Evolutionary conservation across 768 basidiomycete species (phyloP), one percentile per base, ranked within the genome.

Genomic region (Mycena filopes): DNA sequence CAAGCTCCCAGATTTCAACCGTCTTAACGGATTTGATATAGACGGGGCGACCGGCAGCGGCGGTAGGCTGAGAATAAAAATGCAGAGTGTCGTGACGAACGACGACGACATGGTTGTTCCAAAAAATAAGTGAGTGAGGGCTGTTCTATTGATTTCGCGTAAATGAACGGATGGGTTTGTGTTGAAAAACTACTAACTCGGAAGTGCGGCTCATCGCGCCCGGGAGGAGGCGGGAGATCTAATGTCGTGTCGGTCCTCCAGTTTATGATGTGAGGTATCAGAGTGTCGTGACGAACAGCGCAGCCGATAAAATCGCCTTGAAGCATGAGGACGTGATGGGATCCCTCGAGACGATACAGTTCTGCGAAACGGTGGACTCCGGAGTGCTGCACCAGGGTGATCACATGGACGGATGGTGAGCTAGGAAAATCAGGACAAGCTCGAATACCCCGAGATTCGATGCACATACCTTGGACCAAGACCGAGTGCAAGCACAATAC

Each of bases 251-350:
- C 16, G 1, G 31, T 29, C 51, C 20, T 49, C 65, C 65, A 66
- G 28, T 60, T 40, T n/a, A 69, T 50, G 15, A 69, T 8, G 33
- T 66, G 65, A 1, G 60, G 65, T 2, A 49, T 38, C 31, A 40
- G 42, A 1, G 29, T 29, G 31, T 26, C 68, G 23, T 63, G 18
- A n/a, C 48, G 64, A 29, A 63, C 12, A 10, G 65, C 65, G 36
- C 68, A 66, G 23, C 41, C 68, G 1, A 66, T 25, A 9, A 66
- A 54, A 45, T 63, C 7, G 23, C 64, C 68, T 23, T 9, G 25
- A 4, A 69, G 43, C 54, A 56, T 50, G 21, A 56, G 29, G 3
- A 69, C 46, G 43, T 66, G 60, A 1, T 48, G 51, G 1, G 65
- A 62, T 2, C 49, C 51, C 31, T 58, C 43, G 33, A 66, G 50